phyloP scores from a whole-genome alignment of 1,284 basidiomycete species.

The Puccinia triticina region DNA sequence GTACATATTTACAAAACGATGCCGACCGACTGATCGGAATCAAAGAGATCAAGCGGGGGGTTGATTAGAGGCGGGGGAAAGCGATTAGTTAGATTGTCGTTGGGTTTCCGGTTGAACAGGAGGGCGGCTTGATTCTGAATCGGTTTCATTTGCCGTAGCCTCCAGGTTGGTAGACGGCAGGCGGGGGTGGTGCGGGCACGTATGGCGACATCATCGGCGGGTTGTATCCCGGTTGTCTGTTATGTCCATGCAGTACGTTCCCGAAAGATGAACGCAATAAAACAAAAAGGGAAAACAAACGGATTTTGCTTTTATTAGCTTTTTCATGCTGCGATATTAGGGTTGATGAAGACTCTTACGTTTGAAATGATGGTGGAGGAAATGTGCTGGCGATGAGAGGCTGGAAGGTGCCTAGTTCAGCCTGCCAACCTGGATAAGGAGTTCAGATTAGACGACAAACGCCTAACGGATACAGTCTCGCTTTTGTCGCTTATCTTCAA shows the following conservation, averaged over 20 bases:
- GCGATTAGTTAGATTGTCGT: not conserved
- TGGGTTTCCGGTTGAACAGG: not conserved
- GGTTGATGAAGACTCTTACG: not conserved
- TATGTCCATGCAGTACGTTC: no score
- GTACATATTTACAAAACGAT: no score
- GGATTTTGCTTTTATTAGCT: not conserved
- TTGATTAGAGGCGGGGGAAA: not conserved
- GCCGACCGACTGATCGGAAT: no score
- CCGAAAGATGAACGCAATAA: no score
- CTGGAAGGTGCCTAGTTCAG: constrained; percentile 34
- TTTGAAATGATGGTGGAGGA: constrained; percentile 27
- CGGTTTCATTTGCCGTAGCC: not conserved
- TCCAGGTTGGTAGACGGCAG: constrained; percentile 1
- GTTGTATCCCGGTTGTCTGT: constrained; percentile 21
- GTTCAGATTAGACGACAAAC: not conserved
- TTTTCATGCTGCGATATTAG: not conserved
- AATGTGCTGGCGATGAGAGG: constrained; percentile 24
- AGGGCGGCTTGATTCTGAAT: not conserved
- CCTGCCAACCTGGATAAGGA: constrained; percentile 33
- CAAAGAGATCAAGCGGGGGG: no score
- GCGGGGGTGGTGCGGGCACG: not conserved
- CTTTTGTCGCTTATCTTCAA: not conserved
- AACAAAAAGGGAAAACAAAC: not conserved
- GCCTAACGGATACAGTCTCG: not conserved
- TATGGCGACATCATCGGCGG: constrained; percentile 25